Percentiles rank a stretch among this genome's conserved stretches.
Evolutionary conservation across 2,329 filamentous ascomycete genomes (phyloP).

Genomic region (Cryoendolithus antarcticus): DNA sequence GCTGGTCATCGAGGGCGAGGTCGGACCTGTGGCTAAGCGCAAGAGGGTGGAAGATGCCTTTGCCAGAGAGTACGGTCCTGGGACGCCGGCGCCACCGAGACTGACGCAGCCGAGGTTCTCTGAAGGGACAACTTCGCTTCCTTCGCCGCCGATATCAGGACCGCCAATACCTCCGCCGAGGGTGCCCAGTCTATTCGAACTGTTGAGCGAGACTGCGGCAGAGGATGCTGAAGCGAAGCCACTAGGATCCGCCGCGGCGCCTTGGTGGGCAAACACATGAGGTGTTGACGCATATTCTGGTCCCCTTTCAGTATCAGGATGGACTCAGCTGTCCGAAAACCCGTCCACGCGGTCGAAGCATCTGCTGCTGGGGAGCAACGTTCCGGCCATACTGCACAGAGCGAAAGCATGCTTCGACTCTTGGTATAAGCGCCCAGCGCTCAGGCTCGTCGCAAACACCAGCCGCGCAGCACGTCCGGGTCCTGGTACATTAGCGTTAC

Average conservation of each 20-base stretch:
- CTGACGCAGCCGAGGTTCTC: background rate
- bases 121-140: background rate
- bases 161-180: background rate
- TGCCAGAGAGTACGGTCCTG: background rate
- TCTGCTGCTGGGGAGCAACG: no score
- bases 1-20: background rate
- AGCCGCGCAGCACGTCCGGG: no score
- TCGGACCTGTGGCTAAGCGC: conserved; percentile 1
- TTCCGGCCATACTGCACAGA: no score
- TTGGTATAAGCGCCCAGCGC: no score
- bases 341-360: no score
- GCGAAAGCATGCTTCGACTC: no score
- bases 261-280: conserved; percentile 5
- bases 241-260: background rate
- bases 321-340: no score
- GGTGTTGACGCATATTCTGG: no score
- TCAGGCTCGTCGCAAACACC: no score
- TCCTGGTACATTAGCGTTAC: no score
- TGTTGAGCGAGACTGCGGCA: conserved; percentile 3
- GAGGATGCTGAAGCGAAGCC: conserved; percentile 1
- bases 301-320: no score
- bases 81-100: background rate
- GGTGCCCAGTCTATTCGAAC: conserved; percentile 4
- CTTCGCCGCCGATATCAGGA: no score
- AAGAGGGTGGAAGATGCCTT: background rate